These are phyloP conservation scores for Hylodesmum podocarpum DNA, from an alignment of 306 rosid species.

Conservation along the genomic window DNA sequence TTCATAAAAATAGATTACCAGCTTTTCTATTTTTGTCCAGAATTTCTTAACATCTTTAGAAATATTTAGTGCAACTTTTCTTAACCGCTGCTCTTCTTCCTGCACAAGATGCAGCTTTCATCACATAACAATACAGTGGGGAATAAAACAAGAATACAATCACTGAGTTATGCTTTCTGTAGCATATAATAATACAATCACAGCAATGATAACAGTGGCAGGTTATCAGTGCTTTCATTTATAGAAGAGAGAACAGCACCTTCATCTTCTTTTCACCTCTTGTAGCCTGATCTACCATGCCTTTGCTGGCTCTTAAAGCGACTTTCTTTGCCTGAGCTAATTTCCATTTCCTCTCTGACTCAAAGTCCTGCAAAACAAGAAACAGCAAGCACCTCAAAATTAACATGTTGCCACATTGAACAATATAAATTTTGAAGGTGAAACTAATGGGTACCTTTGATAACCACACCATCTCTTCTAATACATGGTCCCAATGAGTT, in stretches of 20 bases:
- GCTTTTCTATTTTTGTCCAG: conserved; percentile 96
- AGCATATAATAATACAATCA: conserved; percentile 16
- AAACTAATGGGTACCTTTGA: conserved; percentile 67
- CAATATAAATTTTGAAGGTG: conserved; percentile 22
- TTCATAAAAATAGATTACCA: conserved; percentile 54
- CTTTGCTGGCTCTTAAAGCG: conserved; percentile 93
- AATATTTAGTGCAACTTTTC: conserved; percentile 91
- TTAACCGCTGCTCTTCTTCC: conserved; percentile 94
- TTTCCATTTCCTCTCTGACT: conserved; percentile 99
- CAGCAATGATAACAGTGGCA: not conserved
- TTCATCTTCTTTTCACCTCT: conserved; percentile 96
- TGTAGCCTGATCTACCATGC: conserved; percentile 95
- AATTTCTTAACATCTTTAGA: conserved; percentile 97
- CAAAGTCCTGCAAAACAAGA: conserved; percentile 72
- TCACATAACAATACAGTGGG: conserved; percentile 5
- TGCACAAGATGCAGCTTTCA: conserved; percentile 43
- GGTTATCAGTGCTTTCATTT: conserved; percentile 18
- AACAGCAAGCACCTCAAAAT: conserved; percentile 28
- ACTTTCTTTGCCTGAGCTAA: conserved; percentile 91
- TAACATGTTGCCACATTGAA: not conserved
- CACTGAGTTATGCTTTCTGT: conserved; percentile 9
- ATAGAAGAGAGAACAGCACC: conserved; percentile 58
- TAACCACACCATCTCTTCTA: conserved; percentile 98
- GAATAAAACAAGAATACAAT: not conserved
- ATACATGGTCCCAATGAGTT: conserved; percentile 99